Evolutionary conservation across 805 yeast genomes (phyloP).

Genomic region (Yarrowia keelungensis): DNA sequence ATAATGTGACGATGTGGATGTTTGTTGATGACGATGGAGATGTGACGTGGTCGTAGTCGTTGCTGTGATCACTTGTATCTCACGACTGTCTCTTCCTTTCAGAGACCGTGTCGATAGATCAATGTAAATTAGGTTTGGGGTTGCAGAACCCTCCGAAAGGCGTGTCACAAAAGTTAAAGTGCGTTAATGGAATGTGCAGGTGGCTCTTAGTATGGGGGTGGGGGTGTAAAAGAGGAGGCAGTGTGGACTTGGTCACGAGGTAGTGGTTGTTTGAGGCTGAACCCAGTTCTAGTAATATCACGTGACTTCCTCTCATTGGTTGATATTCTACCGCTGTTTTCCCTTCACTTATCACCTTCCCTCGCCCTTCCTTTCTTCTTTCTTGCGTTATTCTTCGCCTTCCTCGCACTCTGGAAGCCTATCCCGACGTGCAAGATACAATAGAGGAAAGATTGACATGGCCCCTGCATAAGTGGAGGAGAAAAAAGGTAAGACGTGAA

Average conservation of each 20-base stretch:
- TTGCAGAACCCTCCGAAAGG: conserved; percentile 9
- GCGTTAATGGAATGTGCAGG: conserved; percentile 1
- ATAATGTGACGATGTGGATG: too few relatives aligned
- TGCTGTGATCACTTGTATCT: not conserved
- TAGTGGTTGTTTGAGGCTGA: too few relatives aligned
- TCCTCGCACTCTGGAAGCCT: not conserved
- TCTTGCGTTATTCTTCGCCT: not conserved
- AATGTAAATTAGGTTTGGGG: conserved; percentile 12
- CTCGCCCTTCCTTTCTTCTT: not conserved
- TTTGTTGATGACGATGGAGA: not conserved
- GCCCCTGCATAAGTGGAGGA: conserved; percentile 18
- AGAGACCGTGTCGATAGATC: conserved; percentile 19
- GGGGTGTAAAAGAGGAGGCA: not conserved
- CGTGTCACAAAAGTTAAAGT: conserved; percentile 23
- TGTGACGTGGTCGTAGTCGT: too few relatives aligned
- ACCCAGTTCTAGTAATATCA: too few relatives aligned
- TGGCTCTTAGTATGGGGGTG: not conserved
- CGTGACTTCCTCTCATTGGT: too few relatives aligned
- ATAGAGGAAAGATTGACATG: conserved; percentile 15
- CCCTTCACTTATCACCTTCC: not conserved
- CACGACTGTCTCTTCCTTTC: not conserved
- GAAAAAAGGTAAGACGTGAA: not conserved
- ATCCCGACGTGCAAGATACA: not conserved
- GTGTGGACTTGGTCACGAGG: too few relatives aligned
- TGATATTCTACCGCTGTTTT: not conserved